These are phyloP conservation scores for Nothophytophthora sp. DNA, from an alignment of 352 stramenopile genomes.

Conservation along the genomic window DNA sequence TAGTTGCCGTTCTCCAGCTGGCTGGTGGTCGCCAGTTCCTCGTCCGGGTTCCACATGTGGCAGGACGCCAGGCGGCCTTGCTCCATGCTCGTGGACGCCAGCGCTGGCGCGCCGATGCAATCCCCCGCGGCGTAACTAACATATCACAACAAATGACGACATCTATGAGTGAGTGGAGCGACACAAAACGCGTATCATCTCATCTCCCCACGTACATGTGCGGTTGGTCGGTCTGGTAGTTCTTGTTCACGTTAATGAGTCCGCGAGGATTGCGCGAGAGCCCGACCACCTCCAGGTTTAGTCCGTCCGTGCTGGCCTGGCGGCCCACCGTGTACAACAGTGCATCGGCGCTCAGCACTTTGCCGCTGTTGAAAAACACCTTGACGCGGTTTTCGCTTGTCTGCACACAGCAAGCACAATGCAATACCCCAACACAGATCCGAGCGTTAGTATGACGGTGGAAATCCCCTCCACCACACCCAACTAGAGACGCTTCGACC, in stretches of 20 bases:
- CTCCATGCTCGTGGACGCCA: constrained; percentile 92
- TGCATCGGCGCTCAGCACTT: constrained; percentile 82
- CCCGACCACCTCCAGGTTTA: constrained; percentile 82
- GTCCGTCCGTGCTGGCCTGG: constrained; percentile 86
- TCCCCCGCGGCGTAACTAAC: constrained; percentile 88
- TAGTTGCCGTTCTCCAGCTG: constrained; percentile 73
- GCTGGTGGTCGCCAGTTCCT: constrained; percentile 51
- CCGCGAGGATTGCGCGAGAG: constrained; percentile 81
- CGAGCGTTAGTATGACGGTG: too few species aligned
- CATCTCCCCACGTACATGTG: constrained; percentile 67
- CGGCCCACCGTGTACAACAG: constrained; percentile 88
- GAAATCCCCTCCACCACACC: too few species aligned
- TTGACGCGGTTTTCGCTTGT: constrained; percentile 63
- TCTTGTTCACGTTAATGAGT: constrained; percentile 85
- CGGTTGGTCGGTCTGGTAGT: constrained; percentile 86
- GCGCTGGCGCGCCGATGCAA: constrained; percentile 88
- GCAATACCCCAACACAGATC: too few species aligned
- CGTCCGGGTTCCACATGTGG: constrained; percentile 77
- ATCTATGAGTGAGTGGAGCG: not conserved
- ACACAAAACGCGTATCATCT: not conserved
- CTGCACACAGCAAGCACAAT: too few species aligned
- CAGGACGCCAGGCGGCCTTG: constrained; percentile 85
- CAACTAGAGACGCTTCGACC: too few species aligned
- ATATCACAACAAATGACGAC: constrained; percentile 9
- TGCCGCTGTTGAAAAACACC: constrained; percentile 84